These are phyloP conservation scores for Naematelia aurantialba DNA, from an alignment of 768 basidiomycete species.

Conservation along the genomic window DNA sequence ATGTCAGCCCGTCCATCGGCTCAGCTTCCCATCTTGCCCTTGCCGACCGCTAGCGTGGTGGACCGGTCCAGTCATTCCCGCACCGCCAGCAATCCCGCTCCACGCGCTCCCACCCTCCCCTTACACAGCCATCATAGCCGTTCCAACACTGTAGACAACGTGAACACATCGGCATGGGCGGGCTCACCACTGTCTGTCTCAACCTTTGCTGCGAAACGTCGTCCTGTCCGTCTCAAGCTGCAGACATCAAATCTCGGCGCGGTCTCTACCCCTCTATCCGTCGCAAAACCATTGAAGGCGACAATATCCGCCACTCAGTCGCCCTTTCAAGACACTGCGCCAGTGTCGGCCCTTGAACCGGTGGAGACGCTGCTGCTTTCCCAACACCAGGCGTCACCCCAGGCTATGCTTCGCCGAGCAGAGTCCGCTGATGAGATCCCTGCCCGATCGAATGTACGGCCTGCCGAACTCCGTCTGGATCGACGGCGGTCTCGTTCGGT, in stretches of 20 bases:
- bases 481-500: neutral
- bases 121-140: neutral
- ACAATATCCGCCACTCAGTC: neutral
- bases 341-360: neutral
- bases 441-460: neutral
- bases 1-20: no score
- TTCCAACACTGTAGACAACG: neutral
- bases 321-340: neutral
- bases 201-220: no score
- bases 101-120: neutral
- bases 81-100: slow-evolving; percentile 3
- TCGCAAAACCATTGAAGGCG: neutral
- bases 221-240: slow-evolving; percentile 21
- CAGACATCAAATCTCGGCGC: slow-evolving; percentile 21
- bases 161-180: no score
- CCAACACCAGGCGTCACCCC: neutral
- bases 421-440: slow-evolving; percentile 2
- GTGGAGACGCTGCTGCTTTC: no score
- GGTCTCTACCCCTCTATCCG: neutral
- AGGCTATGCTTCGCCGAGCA: neutral
- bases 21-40: no score
- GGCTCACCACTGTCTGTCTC: no score
- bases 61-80: neutral
- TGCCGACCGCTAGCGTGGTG: no score
- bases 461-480: neutral